A percentile compares a stretch with the other conserved stretches of the same genome.
phyloP scores from a whole-genome alignment of 192 early-diverging fungal species.

The Umbelopsis ramanniana region DNA sequence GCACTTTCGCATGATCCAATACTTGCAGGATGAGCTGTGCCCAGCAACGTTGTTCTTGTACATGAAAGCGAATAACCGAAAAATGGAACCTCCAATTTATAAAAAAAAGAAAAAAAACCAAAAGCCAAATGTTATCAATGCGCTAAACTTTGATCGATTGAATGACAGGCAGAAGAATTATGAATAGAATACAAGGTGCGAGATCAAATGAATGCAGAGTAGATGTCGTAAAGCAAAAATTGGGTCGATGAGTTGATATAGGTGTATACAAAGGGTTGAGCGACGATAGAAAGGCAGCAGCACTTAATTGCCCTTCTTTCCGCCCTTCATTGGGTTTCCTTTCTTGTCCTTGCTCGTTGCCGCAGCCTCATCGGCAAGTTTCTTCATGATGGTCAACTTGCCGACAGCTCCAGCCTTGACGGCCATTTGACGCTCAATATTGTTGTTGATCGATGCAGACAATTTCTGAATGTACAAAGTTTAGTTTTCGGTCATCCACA shows the following conservation, averaged over 20 bases:
- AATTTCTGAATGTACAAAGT: slow-evolving; percentile 43
- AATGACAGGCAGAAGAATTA: background rate
- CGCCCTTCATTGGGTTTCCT: slow-evolving; percentile 38
- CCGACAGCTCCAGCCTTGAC: slow-evolving; percentile 73
- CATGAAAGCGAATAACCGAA: slow-evolving; percentile 4
- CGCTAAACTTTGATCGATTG: background rate
- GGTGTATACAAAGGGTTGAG: background rate
- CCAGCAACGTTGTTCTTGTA: background rate
- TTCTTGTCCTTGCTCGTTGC: slow-evolving; percentile 53
- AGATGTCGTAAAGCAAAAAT: background rate
- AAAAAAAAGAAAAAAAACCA: background rate
- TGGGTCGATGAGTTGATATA: background rate
- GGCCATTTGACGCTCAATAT: slow-evolving; percentile 69
- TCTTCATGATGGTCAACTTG: slow-evolving; percentile 83
- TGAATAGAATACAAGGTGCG: no score
- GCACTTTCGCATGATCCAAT: background rate
- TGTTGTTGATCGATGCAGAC: slow-evolving; percentile 56
- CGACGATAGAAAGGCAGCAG: background rate
- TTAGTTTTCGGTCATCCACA: background rate
- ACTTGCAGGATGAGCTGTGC: background rate
- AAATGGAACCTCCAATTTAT: background rate
- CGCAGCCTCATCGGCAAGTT: slow-evolving; percentile 59
- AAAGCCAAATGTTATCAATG: background rate
- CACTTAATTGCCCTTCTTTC: slow-evolving; percentile 11
- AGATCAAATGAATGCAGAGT: background rate